Evolutionary conservation across 1,284 basidiomycete genomes (phyloP).

Genomic region (Pseudozyma hubeiensis): DNA sequence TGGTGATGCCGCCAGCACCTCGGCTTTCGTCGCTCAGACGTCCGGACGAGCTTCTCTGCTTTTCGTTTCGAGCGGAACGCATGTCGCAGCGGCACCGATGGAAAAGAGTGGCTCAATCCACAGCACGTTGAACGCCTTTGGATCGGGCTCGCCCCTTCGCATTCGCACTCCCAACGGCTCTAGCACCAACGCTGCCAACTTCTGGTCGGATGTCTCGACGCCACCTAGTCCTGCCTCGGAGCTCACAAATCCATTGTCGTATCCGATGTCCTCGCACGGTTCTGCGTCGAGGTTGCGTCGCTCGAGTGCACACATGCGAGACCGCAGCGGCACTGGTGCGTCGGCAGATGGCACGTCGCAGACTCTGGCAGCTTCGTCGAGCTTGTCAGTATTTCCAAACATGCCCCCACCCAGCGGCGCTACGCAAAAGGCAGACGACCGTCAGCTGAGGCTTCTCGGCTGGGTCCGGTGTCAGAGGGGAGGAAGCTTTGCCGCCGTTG

Average conservation of each 20-base stretch:
- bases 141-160: slow-evolving; percentile 36
- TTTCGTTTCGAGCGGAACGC: slow-evolving; percentile 14
- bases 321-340: slow-evolving; percentile 25
- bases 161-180: slow-evolving; percentile 45
- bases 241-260: slow-evolving; percentile 31
- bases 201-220: slow-evolving; percentile 43
- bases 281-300: slow-evolving; percentile 37
- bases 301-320: slow-evolving; percentile 35
- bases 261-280: slow-evolving; percentile 51
- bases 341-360: slow-evolving; percentile 10
- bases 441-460: slow-evolving; percentile 39
- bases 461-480: slow-evolving; percentile 44
- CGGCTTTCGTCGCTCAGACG: slow-evolving; percentile 37
- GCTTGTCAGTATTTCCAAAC: slow-evolving; percentile 22
- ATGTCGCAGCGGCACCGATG: slow-evolving; percentile 12
- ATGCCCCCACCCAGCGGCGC: slow-evolving; percentile 25
- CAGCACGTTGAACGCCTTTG: slow-evolving; percentile 25
- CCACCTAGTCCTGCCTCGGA: slow-evolving; percentile 47
- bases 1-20: slow-evolving; percentile 19
- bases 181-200: slow-evolving; percentile 31
- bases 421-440: slow-evolving; percentile 34
- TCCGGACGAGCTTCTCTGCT: slow-evolving; percentile 30
- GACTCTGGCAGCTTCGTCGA: slow-evolving; percentile 23
- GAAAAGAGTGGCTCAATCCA: slow-evolving; percentile 42
- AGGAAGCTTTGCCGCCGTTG: slow-evolving; percentile 21